Conservation (phyloP, 169 alveolate species). For the Plasmodium gonderi region DNA sequence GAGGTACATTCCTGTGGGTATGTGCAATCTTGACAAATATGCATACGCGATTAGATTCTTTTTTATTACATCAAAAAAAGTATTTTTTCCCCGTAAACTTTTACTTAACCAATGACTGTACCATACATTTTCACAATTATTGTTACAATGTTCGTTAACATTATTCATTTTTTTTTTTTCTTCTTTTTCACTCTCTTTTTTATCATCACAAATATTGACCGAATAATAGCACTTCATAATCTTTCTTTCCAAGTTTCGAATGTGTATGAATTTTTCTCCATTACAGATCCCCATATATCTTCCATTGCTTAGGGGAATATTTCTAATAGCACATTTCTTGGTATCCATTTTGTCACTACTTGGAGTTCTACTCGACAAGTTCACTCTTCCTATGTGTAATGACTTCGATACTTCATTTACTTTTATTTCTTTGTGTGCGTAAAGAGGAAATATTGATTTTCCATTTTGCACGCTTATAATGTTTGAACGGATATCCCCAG, state of each 20-base stretch:
- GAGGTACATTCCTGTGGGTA: slow-evolving; percentile 18
- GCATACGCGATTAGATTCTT: slow-evolving; percentile 1
- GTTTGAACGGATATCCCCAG: too few relatives aligned
- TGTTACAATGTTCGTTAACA: background rate
- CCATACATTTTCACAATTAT: background rate
- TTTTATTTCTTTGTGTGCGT: too few relatives aligned
- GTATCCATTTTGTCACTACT: background rate
- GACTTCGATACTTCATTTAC: too few relatives aligned
- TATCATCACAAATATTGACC: background rate
- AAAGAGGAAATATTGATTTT: too few relatives aligned
- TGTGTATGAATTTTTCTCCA: too few relatives aligned
- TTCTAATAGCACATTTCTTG: background rate
- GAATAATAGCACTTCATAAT: background rate
- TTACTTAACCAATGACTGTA: background rate
- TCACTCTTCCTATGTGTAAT: too few relatives aligned
- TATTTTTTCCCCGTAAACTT: background rate
- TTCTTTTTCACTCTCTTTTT: background rate
- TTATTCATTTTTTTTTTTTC: background rate
- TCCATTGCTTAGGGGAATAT: background rate
- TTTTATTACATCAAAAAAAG: background rate
- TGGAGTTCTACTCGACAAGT: too few relatives aligned
- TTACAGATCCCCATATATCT: background rate
- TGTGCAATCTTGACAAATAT: slow-evolving; percentile 7
- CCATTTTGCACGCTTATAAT: too few relatives aligned
- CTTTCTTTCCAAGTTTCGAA: too few relatives aligned